Percentiles rank a stretch among this genome's conserved stretches.
phyloP scores from a whole-genome alignment of 208 protist genomes.

The Leishmania tropica region DNA sequence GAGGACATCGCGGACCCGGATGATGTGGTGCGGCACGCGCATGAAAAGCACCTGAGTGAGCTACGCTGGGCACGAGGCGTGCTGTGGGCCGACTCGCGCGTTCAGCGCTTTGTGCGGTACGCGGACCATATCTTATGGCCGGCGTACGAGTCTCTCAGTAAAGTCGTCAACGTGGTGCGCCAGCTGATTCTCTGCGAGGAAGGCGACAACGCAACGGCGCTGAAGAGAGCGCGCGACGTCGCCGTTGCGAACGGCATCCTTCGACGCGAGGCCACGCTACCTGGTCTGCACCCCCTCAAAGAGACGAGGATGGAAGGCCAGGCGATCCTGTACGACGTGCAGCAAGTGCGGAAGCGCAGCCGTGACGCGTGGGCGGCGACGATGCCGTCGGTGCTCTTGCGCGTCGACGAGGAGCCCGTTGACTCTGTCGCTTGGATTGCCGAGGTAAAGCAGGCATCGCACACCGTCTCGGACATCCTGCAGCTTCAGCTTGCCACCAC shows the following conservation, averaged over 20 bases:
- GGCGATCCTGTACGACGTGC: constrained; percentile 37
- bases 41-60: constrained; percentile 44
- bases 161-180: constrained; percentile 48
- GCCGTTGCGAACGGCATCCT: constrained; percentile 47
- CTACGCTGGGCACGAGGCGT: constrained; percentile 60
- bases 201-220: constrained; percentile 19
- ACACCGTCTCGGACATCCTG: constrained; percentile 37
- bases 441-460: constrained; percentile 30
- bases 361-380: constrained; percentile 19
- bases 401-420: constrained; percentile 14
- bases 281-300: constrained; percentile 68
- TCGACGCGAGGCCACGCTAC: constrained; percentile 33
- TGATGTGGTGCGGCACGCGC: constrained; percentile 17
- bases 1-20: neutral
- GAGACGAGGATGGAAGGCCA: constrained; percentile 45
- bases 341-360: constrained; percentile 25
- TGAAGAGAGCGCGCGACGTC: constrained; percentile 32
- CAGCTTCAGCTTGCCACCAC: constrained; percentile 36
- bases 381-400: constrained; percentile 30
- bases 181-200: constrained; percentile 52
- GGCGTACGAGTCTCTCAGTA: constrained; percentile 29
- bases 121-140: constrained; percentile 62
- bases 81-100: constrained; percentile 42
- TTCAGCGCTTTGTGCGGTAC: constrained; percentile 52
- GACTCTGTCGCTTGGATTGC: constrained; percentile 40